A percentile compares a stretch with the other conserved stretches of the same genome.
These are phyloP conservation scores for Stagonosporopsis vannaccii DNA, from an alignment of 2,329 filamentous ascomycete species.

Conservation along the genomic window DNA sequence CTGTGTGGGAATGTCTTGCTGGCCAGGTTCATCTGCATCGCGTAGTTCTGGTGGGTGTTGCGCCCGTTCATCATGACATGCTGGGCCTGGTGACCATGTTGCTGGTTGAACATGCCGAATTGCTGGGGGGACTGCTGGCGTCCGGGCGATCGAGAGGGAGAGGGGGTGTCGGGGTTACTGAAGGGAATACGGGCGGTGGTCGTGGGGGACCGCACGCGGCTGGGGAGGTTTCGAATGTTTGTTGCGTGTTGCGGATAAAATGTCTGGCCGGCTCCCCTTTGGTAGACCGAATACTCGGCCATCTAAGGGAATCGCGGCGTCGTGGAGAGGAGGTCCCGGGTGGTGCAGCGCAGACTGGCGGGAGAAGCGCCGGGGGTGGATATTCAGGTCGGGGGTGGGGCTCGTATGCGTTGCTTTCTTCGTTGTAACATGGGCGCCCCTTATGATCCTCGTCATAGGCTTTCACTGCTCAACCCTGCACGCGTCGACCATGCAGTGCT, in stretches of 20 bases:
- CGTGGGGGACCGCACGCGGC: conserved; percentile 57
- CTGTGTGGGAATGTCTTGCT: conserved; percentile 73
- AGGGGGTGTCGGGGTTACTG: conserved; percentile 60
- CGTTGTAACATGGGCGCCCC: conserved; percentile 58
- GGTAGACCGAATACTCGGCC: conserved; percentile 71
- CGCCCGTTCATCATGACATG: conserved; percentile 79
- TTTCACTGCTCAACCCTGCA: conserved; percentile 37
- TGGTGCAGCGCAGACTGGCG: conserved; percentile 39
- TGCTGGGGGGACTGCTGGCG: conserved; percentile 57
- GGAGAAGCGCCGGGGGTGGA: conserved; percentile 32
- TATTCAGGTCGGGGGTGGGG: conserved; percentile 53
- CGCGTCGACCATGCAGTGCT: conserved; percentile 36
- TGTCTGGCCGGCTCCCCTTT: conserved; percentile 67
- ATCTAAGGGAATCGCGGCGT: conserved; percentile 60
- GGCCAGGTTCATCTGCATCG: conserved; percentile 63
- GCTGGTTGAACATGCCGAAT: conserved; percentile 76
- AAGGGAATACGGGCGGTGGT: conserved; percentile 54
- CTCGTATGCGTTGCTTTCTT: conserved; percentile 56
- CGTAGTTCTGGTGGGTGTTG: conserved; percentile 63
- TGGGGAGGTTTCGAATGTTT: conserved; percentile 55
- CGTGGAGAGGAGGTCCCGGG: conserved; percentile 35
- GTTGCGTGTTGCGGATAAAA: conserved; percentile 64
- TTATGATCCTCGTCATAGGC: conserved; percentile 44
- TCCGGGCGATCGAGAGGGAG: conserved; percentile 65
- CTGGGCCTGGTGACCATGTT: conserved; percentile 69